Evolutionary conservation across 2,329 filamentous ascomycete genomes (phyloP).

Genomic region (Cryphonectria parasitica): DNA sequence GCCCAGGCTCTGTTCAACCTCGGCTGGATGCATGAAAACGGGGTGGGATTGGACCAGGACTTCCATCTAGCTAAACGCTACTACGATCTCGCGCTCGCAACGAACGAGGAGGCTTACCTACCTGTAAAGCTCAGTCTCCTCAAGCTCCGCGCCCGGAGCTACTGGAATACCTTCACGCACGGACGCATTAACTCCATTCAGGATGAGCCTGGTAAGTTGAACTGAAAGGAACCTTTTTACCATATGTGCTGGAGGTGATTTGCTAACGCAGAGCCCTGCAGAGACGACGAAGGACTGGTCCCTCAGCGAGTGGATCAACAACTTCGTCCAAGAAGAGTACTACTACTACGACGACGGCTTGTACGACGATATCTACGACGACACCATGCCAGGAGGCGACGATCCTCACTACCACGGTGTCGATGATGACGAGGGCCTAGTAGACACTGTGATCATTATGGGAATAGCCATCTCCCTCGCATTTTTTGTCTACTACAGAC

Average conservation of each 20-base stretch:
- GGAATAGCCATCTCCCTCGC: slow-evolving; percentile 74
- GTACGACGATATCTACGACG: slow-evolving; percentile 60
- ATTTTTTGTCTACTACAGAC: slow-evolving; percentile 80
- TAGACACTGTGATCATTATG: slow-evolving; percentile 86
- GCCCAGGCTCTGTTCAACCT: slow-evolving; percentile 97
- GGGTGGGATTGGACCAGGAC: slow-evolving; percentile 88
- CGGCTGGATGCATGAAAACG: slow-evolving; percentile 99
- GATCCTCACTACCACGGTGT: slow-evolving; percentile 59
- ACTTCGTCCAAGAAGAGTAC: slow-evolving; percentile 74
- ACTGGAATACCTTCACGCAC: slow-evolving; percentile 91
- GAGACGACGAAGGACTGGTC: slow-evolving; percentile 75
- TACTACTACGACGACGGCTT: slow-evolving; percentile 63
- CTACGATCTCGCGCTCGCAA: slow-evolving; percentile 90
- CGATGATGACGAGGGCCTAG: slow-evolving; percentile 73
- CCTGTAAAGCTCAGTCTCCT: slow-evolving; percentile 87
- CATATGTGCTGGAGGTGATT: not conserved
- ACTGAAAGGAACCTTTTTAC: not conserved
- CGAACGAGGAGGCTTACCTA: slow-evolving; percentile 90
- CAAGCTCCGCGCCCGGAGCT: slow-evolving; percentile 82
- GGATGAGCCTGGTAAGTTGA: slow-evolving; percentile 77
- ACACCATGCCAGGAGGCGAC: slow-evolving; percentile 59
- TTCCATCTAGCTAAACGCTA: slow-evolving; percentile 96
- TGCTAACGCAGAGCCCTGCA: slow-evolving; percentile 44
- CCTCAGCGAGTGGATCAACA: slow-evolving; percentile 81
- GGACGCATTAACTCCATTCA: slow-evolving; percentile 92